Evolutionary conservation across 768 basidiomycete genomes (phyloP).

Genomic region (Mycena rosella): DNA sequence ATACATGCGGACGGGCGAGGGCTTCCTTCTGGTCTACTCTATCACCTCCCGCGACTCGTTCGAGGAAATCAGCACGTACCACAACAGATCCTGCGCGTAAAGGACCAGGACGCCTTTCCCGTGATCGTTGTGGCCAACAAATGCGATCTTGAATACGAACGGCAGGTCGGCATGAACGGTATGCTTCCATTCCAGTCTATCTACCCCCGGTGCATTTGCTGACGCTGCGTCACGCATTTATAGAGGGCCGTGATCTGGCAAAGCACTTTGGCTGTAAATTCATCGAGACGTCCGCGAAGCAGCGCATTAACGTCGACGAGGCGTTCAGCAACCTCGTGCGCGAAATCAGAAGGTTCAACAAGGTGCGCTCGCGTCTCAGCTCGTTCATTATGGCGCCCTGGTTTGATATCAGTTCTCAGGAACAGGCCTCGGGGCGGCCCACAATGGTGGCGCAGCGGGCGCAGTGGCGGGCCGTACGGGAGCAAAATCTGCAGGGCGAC

Average conservation of each 20-base stretch:
- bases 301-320: slow-evolving; percentile 96
- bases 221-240: background rate
- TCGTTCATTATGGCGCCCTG: background rate
- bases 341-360: slow-evolving; percentile 94
- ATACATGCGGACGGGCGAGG: slow-evolving; percentile 99
- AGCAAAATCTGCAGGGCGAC: slow-evolving; percentile 58
- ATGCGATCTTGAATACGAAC: slow-evolving; percentile 94
- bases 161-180: slow-evolving; percentile 97
- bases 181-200: slow-evolving; percentile 37
- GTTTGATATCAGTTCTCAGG: slow-evolving; percentile 57
- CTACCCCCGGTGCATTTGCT: background rate
- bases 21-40: slow-evolving; percentile 97
- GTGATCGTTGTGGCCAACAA: slow-evolving; percentile 98
- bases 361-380: slow-evolving; percentile 60
- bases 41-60: slow-evolving; percentile 98
- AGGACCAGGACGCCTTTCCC: slow-evolving; percentile 95
- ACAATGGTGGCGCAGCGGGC: slow-evolving; percentile 65
- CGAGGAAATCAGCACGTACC: slow-evolving; percentile 96
- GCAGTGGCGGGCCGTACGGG: slow-evolving; percentile 38
- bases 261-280: slow-evolving; percentile 95
- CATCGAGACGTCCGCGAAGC: slow-evolving; percentile 96
- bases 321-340: slow-evolving; percentile 94
- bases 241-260: slow-evolving; percentile 98
- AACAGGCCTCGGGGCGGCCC: slow-evolving; percentile 64
- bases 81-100: slow-evolving; percentile 97